Conservation (phyloP, 768 basidiomycete species). For the Psilocybe azurescens region DNA sequence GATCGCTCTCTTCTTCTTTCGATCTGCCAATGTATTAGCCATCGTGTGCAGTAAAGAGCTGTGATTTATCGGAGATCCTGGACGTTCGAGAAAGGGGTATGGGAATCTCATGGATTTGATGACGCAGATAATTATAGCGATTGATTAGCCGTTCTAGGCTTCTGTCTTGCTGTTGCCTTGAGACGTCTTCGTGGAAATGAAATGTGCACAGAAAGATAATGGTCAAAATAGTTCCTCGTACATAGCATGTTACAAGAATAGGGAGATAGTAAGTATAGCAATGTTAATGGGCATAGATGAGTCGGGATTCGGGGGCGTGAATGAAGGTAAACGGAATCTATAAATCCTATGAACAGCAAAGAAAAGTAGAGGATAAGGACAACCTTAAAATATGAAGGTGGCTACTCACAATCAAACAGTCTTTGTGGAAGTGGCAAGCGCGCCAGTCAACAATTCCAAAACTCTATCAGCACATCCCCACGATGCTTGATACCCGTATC, state of each 20-base stretch:
- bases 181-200: no score
- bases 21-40: not conserved
- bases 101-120: no score
- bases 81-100: not conserved
- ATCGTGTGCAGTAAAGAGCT: not conserved
- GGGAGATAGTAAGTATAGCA: no score
- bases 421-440: conserved; percentile 16
- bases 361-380: not conserved
- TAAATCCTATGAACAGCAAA: not conserved
- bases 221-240: no score
- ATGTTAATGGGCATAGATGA: no score
- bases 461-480: conserved; percentile 68
- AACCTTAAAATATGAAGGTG: not conserved
- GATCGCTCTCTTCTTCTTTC: conserved; percentile 29
- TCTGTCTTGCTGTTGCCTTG: no score
- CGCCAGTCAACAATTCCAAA: conserved; percentile 25
- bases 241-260: no score
- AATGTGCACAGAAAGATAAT: no score
- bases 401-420: not conserved
- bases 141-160: no score
- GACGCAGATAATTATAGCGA: no score
- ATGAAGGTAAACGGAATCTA: not conserved
- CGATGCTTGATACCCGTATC: conserved; percentile 69
- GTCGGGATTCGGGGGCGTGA: not conserved
- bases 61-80: not conserved